A percentile compares a stretch with the other conserved stretches of the same genome.
Evolutionary conservation across 805 yeast genomes (phyloP).

Genomic region (Hanseniaspora osmophila): DNA sequence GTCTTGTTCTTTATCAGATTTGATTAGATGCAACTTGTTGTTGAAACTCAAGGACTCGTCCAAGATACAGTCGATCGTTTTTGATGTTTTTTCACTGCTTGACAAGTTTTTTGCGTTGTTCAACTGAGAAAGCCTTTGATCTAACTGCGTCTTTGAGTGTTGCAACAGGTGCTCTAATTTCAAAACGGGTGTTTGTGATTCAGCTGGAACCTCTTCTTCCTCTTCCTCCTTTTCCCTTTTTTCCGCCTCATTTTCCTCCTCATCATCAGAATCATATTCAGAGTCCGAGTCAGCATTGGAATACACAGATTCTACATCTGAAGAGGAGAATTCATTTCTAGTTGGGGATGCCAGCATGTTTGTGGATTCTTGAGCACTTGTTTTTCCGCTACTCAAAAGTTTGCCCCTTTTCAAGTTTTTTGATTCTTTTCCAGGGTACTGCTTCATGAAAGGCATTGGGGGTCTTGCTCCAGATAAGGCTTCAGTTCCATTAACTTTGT

Average conservation of each 20-base stretch:
- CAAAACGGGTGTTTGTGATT: background rate
- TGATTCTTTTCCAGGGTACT: background rate
- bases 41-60: conserved; percentile 14
- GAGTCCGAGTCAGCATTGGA: no score
- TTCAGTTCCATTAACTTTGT: background rate
- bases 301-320: no score
- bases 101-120: background rate
- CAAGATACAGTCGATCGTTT: conserved; percentile 11
- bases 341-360: no score
- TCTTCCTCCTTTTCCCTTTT: background rate
- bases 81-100: background rate
- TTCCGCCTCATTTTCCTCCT: background rate
- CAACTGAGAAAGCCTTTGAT: conserved; percentile 7
- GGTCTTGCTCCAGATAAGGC: background rate
- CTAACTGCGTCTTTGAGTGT: background rate
- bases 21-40: conserved; percentile 12
- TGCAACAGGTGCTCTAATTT: background rate
- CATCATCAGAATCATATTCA: background rate
- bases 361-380: background rate
- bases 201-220: background rate
- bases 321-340: no score
- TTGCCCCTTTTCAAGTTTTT: background rate
- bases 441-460: background rate
- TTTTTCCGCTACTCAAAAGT: background rate
- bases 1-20: conserved; percentile 7